Base-by-base conservation (phyloP, 2,329 filamentous ascomycete species). In the Beauveria sp. region DNA sequence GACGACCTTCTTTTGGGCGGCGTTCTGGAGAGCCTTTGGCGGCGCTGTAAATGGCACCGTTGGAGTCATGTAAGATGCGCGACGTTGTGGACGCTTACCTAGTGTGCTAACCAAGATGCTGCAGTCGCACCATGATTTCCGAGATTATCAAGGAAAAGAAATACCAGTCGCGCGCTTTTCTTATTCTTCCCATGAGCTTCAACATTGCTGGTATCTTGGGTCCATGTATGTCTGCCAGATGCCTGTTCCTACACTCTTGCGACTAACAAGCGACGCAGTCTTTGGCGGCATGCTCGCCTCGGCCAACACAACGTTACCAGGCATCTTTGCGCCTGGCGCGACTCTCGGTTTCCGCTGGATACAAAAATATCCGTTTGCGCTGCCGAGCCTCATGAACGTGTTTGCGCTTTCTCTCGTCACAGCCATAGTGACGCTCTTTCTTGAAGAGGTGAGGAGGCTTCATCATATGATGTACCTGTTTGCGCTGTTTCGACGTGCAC, bases 261-360 rank as follows among this genome's bases (percentile, higher is more conserved):
- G 18, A 31, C 24, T 62, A 40, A 62, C 54, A 42, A 28, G 26
- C 6, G 14, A 48, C 20, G 8, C 54, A 80, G 78, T 80, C 51
- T 77, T 87, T 74, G 88, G 88, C 49, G 88, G 88, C 31, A 72
- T 89, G 55, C 75, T 91, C 31, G 87, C 88, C 18, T 85, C 91
- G 67, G 88, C 88, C 0, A 77, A 82, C 6, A 77, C 75, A 7
- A 87, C 76, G 10, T 83, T 89, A 68, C 88, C 88, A 0, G 72
- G 73, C 0, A 59, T 88, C 0, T 90, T 91, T 68, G 87, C 85
- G 0, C 79, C 83, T 3, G 80, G 78, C 0, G 84, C 84, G 0
- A 64, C 78, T 0, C 70, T 89, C 52, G 86, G 85, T 0, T 85
- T 86, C 1, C 74, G 79, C 64, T 89, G 88, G 85, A 84, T 89